Conservation (phyloP, 2,329 filamentous ascomycete genomes). For the Fusarium coffeatum region DNA sequence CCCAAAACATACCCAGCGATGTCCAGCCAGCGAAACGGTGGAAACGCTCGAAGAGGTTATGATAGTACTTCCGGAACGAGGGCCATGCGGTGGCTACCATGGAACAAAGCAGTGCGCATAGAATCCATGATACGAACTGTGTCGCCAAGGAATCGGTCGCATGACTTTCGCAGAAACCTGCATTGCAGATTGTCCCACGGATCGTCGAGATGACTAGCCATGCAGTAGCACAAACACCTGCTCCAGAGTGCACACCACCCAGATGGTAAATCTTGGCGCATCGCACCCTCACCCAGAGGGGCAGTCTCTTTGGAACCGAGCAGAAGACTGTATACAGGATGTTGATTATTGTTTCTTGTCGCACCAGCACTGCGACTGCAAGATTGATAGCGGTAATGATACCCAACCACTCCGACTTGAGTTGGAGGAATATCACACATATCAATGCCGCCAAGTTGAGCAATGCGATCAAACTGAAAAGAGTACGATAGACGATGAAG, state of each 20-base stretch:
- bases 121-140: slow-evolving; percentile 65
- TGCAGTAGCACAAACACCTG: slow-evolving; percentile 60
- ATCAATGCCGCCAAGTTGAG: slow-evolving; percentile 62
- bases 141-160: slow-evolving; percentile 55
- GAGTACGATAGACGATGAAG: slow-evolving; percentile 66
- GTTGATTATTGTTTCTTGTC: slow-evolving; percentile 67
- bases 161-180: slow-evolving; percentile 45
- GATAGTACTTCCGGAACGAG: slow-evolving; percentile 68
- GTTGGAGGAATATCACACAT: slow-evolving; percentile 53
- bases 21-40: slow-evolving; percentile 82
- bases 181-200: slow-evolving; percentile 53
- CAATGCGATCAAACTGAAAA: slow-evolving; percentile 66
- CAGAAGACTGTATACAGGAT: slow-evolving; percentile 59
- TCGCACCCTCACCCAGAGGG: slow-evolving; percentile 60
- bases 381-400: slow-evolving; percentile 62
- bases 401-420: slow-evolving; percentile 53
- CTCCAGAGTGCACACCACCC: slow-evolving; percentile 63
- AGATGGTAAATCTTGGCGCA: slow-evolving; percentile 65
- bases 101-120: slow-evolving; percentile 66
- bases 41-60: slow-evolving; percentile 76
- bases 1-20: slow-evolving; percentile 73
- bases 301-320: slow-evolving; percentile 58
- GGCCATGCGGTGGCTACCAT: slow-evolving; percentile 75
- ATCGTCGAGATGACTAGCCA: slow-evolving; percentile 62
- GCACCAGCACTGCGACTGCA: slow-evolving; percentile 61